A percentile compares a stretch with the other conserved stretches of the same genome.
phyloP scores from a whole-genome alignment of 2,329 filamentous ascomycete species.

The Ophiocordyceps sinensis region DNA sequence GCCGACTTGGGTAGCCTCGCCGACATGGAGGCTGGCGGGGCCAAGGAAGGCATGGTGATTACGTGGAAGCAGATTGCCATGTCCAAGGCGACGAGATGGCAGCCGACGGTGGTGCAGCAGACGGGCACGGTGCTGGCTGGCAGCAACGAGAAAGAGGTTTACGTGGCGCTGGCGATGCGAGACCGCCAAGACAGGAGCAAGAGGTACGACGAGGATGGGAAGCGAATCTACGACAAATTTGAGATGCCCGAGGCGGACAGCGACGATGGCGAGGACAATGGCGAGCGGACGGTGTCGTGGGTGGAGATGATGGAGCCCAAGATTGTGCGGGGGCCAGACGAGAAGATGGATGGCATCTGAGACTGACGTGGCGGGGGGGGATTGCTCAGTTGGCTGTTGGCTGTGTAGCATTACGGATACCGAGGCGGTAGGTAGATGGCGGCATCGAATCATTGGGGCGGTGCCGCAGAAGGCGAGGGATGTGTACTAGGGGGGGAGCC shows the following conservation, averaged over 20 bases:
- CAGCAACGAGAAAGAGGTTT: slow-evolving; percentile 34
- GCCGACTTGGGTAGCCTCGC: slow-evolving; percentile 40
- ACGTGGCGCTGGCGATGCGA: slow-evolving; percentile 52
- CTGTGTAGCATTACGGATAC: too few species aligned
- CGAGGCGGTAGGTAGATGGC: too few species aligned
- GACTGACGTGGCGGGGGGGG: neutral
- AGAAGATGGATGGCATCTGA: neutral
- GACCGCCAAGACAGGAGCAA: slow-evolving; percentile 48
- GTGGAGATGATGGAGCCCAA: slow-evolving; percentile 53
- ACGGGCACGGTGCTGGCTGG: slow-evolving; percentile 52
- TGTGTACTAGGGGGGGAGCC: too few species aligned
- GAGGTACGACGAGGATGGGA: slow-evolving; percentile 52
- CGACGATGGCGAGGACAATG: slow-evolving; percentile 43
- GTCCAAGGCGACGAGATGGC: slow-evolving; percentile 48
- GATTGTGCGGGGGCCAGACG: slow-evolving; percentile 34
- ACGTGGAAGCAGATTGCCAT: slow-evolving; percentile 53
- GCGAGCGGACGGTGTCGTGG: slow-evolving; percentile 44
- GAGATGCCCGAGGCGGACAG: slow-evolving; percentile 55
- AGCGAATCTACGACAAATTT: slow-evolving; percentile 63
- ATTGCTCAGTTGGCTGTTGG: neutral
- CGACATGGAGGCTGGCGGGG: slow-evolving; percentile 29
- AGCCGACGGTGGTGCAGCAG: slow-evolving; percentile 47
- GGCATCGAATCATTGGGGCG: too few species aligned
- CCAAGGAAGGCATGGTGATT: slow-evolving; percentile 46
- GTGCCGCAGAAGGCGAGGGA: too few species aligned